phyloP scores from a whole-genome alignment of 495 filamentous ascomycete genomes.

The Neurospora sp. region DNA sequence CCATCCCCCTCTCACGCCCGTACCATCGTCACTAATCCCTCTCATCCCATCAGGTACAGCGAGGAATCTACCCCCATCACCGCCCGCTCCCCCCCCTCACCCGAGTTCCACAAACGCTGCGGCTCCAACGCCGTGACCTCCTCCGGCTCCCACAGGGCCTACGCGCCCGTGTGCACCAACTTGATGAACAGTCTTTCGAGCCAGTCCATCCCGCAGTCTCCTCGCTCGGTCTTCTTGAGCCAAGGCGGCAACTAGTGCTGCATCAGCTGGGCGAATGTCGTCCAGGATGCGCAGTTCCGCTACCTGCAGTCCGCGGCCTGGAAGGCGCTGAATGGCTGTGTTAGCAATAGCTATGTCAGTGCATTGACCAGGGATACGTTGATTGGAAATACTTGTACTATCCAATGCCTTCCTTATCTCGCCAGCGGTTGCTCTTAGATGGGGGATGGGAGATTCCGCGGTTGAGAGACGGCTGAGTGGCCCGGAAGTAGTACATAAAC shows the following conservation, averaged over 20 bases:
- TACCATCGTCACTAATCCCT: neutral
- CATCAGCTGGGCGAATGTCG: neutral
- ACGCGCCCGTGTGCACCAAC: neutral
- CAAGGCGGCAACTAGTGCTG: neutral
- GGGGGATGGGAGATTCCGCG: too few species aligned
- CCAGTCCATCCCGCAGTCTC: neutral
- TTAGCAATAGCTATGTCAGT: neutral
- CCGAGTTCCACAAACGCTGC: neutral
- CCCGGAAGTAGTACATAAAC: too few species aligned
- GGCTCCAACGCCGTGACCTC: neutral
- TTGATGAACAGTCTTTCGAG: neutral
- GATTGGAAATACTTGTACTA: neutral
- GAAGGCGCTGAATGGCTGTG: neutral
- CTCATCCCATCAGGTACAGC: neutral
- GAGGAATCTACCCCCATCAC: neutral
- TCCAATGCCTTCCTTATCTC: neutral
- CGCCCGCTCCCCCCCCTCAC: neutral
- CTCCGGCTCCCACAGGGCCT: neutral
- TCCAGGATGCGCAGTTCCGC: neutral
- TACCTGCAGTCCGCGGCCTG: neutral
- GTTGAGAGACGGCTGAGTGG: too few species aligned
- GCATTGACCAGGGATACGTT: neutral
- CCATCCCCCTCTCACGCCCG: neutral
- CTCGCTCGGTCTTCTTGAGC: neutral
- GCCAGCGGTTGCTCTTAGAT: neutral